phyloP scores from a whole-genome alignment of 805 yeast species.

The Wickerhamiella alocasiicola region DNA sequence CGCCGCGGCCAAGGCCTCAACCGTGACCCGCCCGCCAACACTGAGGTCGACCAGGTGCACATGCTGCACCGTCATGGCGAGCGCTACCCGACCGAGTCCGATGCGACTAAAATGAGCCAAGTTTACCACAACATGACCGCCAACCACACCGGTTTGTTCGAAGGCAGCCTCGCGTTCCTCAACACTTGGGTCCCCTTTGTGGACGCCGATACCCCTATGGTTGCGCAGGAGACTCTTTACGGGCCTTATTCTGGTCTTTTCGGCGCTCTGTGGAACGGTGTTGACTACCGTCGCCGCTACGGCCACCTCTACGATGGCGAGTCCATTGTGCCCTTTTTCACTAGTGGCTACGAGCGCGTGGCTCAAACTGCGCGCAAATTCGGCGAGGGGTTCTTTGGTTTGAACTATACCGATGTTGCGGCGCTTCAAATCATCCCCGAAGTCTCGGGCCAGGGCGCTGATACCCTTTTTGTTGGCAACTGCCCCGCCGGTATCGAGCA shows the following conservation, averaged over 20 bases:
- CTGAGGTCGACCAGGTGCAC: slow-evolving; percentile 44
- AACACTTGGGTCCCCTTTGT: slow-evolving; percentile 36
- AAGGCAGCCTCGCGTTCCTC: slow-evolving; percentile 36
- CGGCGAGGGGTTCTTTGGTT: slow-evolving; percentile 23
- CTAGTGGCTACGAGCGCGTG: slow-evolving; percentile 42
- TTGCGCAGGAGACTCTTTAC: slow-evolving; percentile 37
- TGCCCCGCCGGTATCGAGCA: not conserved
- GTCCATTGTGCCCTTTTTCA: slow-evolving; percentile 37
- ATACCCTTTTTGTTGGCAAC: slow-evolving; percentile 20
- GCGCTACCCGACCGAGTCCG: slow-evolving; percentile 33
- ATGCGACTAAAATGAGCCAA: slow-evolving; percentile 10
- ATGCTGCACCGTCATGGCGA: slow-evolving; percentile 47
- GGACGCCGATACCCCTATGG: slow-evolving; percentile 34
- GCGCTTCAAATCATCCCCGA: slow-evolving; percentile 20
- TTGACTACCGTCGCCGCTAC: slow-evolving; percentile 37
- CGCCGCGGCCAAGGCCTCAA: slow-evolving; percentile 41
- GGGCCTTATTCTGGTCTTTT: slow-evolving; percentile 43
- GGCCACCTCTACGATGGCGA: slow-evolving; percentile 33
- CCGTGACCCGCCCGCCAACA: slow-evolving; percentile 39
- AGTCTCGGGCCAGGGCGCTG: slow-evolving; percentile 19
- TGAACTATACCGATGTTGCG: slow-evolving; percentile 20
- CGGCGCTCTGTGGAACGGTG: slow-evolving; percentile 40
- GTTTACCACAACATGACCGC: slow-evolving; percentile 13
- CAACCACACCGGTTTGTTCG: slow-evolving; percentile 9
- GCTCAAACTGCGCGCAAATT: slow-evolving; percentile 23